Conservation (phyloP, 1,139 yeast genomes). For the Lodderomyces metapsilosis region DNA sequence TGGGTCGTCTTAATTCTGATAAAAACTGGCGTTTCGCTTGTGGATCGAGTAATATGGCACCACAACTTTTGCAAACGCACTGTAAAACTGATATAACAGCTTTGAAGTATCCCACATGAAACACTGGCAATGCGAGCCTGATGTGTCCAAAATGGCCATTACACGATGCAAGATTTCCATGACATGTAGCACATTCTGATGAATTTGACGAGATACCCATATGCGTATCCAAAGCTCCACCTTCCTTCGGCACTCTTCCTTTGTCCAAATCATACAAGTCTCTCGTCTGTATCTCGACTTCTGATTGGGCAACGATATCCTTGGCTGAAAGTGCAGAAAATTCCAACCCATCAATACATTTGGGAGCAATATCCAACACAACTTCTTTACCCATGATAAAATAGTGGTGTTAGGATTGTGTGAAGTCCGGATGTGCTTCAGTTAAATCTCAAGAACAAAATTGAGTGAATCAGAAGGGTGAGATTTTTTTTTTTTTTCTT, state of each 20-base stretch:
- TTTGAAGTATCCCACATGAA: constrained; percentile 96
- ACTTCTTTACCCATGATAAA: constrained; percentile 45
- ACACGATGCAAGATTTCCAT: constrained; percentile 88
- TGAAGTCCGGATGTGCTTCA: no score
- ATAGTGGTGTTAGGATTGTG: not conserved
- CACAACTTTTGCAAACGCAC: constrained; percentile 89
- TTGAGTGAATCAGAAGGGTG: not conserved
- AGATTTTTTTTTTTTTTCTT: not conserved
- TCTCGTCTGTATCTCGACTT: constrained; percentile 88
- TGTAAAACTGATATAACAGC: constrained; percentile 87
- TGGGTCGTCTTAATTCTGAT: constrained; percentile 79
- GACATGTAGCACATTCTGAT: constrained; percentile 86
- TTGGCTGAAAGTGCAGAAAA: constrained; percentile 90
- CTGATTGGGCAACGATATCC: constrained; percentile 91
- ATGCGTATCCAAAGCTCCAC: constrained; percentile 87
- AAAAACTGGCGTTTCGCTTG: constrained; percentile 66
- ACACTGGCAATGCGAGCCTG: constrained; percentile 89
- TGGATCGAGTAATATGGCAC: constrained; percentile 73
- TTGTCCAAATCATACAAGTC: constrained; percentile 85
- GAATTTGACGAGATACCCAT: constrained; percentile 94
- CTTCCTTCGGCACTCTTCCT: constrained; percentile 74
- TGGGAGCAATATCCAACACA: constrained; percentile 83
- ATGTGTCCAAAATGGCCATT: constrained; percentile 99
- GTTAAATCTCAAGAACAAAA: no score
- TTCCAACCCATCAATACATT: constrained; percentile 85